A percentile compares a stretch with the other conserved stretches of the same genome.
phyloP scores from a whole-genome alignment of 441 rosid genomes.

The Brassica hybrid region DNA sequence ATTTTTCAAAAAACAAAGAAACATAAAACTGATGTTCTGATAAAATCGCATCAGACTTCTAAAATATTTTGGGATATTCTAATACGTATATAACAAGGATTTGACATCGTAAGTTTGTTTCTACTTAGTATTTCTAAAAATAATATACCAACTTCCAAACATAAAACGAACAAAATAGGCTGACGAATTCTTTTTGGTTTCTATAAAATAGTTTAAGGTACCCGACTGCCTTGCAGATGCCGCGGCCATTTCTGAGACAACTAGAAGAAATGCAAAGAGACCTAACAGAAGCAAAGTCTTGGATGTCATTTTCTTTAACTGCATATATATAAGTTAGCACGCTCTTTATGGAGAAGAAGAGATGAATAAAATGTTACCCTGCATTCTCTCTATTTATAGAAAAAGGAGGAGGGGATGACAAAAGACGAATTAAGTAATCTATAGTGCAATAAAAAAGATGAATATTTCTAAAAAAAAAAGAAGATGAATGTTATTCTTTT shows the following conservation, averaged over 20 bases:
- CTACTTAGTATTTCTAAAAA: not conserved
- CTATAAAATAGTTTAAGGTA: not conserved
- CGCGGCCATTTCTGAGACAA: slow-evolving; percentile 38
- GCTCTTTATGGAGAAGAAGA: slow-evolving; percentile 11
- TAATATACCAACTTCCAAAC: not conserved
- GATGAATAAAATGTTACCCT: slow-evolving; percentile 14
- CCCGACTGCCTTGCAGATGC: slow-evolving; percentile 22
- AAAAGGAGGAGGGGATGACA: not conserved
- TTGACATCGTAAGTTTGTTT: not conserved
- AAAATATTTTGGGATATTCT: not conserved
- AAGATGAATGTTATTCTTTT: no score
- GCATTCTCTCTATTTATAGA: slow-evolving; percentile 22
- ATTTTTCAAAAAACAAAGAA: not conserved
- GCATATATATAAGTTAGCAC: not conserved
- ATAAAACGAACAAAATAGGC: not conserved
- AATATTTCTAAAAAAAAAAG: no score
- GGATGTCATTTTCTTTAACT: slow-evolving; percentile 38
- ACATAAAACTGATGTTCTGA: not conserved
- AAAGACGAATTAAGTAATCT: not conserved
- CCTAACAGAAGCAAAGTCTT: slow-evolving; percentile 40
- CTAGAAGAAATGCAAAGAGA: slow-evolving; percentile 33
- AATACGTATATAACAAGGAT: slow-evolving; percentile 2
- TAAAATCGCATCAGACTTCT: not conserved
- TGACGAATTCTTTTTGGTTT: not conserved
- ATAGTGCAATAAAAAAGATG: no score